A percentile compares a stretch with the other conserved stretches of the same genome.
These are phyloP conservation scores for Phaffia rhodozyma DNA, from an alignment of 1,284 basidiomycete genomes.

Conservation along the genomic window DNA sequence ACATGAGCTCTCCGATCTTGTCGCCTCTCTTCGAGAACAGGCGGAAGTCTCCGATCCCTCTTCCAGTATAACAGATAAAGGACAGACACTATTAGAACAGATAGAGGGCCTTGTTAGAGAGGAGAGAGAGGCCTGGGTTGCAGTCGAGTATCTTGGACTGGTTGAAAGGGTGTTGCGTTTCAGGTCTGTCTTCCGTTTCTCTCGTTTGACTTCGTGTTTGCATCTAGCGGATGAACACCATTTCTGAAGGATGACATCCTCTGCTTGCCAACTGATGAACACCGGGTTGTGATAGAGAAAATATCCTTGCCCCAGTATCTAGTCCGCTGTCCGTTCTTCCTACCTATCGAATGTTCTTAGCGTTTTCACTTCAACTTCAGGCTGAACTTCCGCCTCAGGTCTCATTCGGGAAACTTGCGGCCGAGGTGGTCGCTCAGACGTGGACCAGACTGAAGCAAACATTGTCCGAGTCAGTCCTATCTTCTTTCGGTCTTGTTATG, in stretches of 20 bases:
- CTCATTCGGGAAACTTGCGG: conserved; percentile 41
- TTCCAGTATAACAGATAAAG: conserved; percentile 4
- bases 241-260: conserved; percentile 27
- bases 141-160: conserved; percentile 61
- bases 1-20: conserved; percentile 42
- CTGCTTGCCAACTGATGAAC: conserved; percentile 28
- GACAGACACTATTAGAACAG: conserved; percentile 6
- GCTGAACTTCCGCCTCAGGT: conserved; percentile 34
- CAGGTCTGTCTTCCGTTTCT: conserved; percentile 44
- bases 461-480: conserved; percentile 48
- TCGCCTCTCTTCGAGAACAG: conserved; percentile 24
- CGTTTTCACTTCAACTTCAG: conserved; percentile 44
- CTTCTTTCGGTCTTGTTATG: background rate
- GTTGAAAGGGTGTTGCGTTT: conserved; percentile 56
- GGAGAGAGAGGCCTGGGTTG: conserved; percentile 38
- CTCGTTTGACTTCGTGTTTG: background rate
- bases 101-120: background rate
- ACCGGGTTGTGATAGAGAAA: conserved; percentile 21
- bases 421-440: conserved; percentile 49
- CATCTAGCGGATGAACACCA: background rate
- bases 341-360: conserved; percentile 49
- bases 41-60: background rate
- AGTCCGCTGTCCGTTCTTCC: conserved; percentile 40
- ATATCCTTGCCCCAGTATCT: conserved; percentile 21
- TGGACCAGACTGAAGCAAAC: conserved; percentile 59